Conservation (phyloP, 1,139 yeast species). For the Scheffersomyces titani region DNA sequence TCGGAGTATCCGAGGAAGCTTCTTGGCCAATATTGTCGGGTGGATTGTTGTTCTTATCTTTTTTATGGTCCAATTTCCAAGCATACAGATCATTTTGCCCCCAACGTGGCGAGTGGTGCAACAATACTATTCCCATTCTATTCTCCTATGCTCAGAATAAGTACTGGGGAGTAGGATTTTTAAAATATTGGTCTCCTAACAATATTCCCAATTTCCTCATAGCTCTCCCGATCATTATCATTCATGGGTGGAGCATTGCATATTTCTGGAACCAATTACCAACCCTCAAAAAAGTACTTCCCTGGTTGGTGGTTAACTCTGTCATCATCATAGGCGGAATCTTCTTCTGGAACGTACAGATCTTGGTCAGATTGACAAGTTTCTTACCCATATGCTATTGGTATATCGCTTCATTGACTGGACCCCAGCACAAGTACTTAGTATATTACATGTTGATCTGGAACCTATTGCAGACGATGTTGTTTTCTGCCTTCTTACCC, state of each 20-base stretch:
- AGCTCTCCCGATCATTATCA: slow-evolving; percentile 64
- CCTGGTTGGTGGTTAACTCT: slow-evolving; percentile 37
- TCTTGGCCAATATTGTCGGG: slow-evolving; percentile 54
- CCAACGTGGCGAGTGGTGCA: slow-evolving; percentile 80
- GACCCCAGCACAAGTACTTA: slow-evolving; percentile 23
- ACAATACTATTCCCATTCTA: slow-evolving; percentile 54
- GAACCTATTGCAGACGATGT: slow-evolving; percentile 57
- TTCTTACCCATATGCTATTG: slow-evolving; percentile 76
- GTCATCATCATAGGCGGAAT: slow-evolving; percentile 53
- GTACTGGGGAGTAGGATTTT: slow-evolving; percentile 86
- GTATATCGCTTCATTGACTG: slow-evolving; percentile 54
- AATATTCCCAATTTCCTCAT: slow-evolving; percentile 85
- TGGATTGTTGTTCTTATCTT: slow-evolving; percentile 44
- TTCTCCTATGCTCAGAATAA: slow-evolving; percentile 73
- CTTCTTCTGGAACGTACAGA: slow-evolving; percentile 81
- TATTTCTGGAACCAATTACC: slow-evolving; percentile 39
- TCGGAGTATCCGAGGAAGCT: slow-evolving; percentile 18
- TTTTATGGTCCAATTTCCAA: slow-evolving; percentile 47
- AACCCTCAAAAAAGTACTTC: slow-evolving; percentile 25
- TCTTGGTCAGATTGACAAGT: slow-evolving; percentile 74
- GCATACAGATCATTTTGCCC: slow-evolving; percentile 64
- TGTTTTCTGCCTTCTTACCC: slow-evolving; percentile 70
- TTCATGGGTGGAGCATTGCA: slow-evolving; percentile 31
- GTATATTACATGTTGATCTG: slow-evolving; percentile 51
- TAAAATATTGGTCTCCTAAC: slow-evolving; percentile 76